These are phyloP conservation scores for Pythium myriotylum DNA, from an alignment of 352 stramenopile genomes.

Conservation along the genomic window DNA sequence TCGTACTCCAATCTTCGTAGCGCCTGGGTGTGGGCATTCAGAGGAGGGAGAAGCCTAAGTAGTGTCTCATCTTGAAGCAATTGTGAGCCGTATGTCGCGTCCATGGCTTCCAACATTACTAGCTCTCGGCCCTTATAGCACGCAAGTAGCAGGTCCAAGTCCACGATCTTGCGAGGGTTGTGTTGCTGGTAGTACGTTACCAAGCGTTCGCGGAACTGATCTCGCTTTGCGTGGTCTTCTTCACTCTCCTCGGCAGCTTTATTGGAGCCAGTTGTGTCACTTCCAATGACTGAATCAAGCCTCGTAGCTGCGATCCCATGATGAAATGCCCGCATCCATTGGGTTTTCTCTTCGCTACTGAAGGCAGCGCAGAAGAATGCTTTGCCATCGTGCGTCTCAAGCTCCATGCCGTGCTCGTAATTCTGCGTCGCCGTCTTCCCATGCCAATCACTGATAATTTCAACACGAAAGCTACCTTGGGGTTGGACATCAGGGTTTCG, in stretches of 20 bases:
- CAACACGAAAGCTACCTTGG: slow-evolving; percentile 46
- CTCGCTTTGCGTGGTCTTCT: slow-evolving; percentile 20
- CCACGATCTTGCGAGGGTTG: slow-evolving; percentile 36
- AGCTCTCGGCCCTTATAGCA: slow-evolving; percentile 38
- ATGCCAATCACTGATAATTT: slow-evolving; percentile 68
- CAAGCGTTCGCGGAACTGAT: slow-evolving; percentile 27
- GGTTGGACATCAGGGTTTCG: slow-evolving; percentile 34
- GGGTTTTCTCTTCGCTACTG: slow-evolving; percentile 49
- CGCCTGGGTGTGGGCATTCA: slow-evolving; percentile 20
- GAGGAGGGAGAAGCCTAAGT: slow-evolving; percentile 21
- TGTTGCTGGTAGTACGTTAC: slow-evolving; percentile 33
- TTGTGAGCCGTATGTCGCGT: slow-evolving; percentile 30
- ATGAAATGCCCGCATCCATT: slow-evolving; percentile 68
- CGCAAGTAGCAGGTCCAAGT: slow-evolving; percentile 34
- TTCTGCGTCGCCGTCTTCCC: slow-evolving; percentile 57
- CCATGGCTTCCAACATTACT: slow-evolving; percentile 33
- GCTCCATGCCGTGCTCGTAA: slow-evolving; percentile 65
- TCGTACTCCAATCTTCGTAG: slow-evolving; percentile 27
- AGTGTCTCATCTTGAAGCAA: slow-evolving; percentile 24
- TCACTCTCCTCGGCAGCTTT: neutral
- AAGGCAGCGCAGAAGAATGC: slow-evolving; percentile 76
- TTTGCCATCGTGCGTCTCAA: slow-evolving; percentile 65
- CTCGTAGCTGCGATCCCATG: slow-evolving; percentile 45
- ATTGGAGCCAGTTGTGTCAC: slow-evolving; percentile 1
- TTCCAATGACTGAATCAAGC: neutral